Percentiles rank a stretch among this genome's conserved stretches.
These are phyloP conservation scores for Achaetomium macrosporum DNA, from an alignment of 2,329 filamentous ascomycete species.

Conservation along the genomic window DNA sequence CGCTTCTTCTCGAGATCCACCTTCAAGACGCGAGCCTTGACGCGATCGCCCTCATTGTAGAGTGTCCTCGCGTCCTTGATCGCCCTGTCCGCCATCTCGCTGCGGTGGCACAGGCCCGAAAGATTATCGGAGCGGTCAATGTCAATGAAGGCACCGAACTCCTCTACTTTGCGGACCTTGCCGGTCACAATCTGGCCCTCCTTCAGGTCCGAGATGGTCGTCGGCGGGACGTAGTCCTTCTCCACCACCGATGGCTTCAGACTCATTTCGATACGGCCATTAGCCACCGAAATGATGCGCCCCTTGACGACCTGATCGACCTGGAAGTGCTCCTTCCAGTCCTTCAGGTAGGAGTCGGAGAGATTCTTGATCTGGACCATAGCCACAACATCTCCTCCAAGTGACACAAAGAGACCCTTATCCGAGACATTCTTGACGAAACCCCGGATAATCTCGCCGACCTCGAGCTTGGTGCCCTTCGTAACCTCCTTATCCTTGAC, in stretches of 20 bases:
- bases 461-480: constrained; percentile 61
- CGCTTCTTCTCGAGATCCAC: constrained; percentile 69
- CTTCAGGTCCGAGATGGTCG: constrained; percentile 72
- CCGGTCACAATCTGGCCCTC: constrained; percentile 79
- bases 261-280: constrained; percentile 74
- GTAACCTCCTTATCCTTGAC: constrained; percentile 77
- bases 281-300: constrained; percentile 64
- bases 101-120: constrained; percentile 87
- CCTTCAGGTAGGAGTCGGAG: constrained; percentile 85
- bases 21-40: constrained; percentile 83
- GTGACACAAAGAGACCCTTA: constrained; percentile 78
- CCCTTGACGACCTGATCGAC: constrained; percentile 87
- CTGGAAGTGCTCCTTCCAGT: constrained; percentile 88
- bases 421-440: constrained; percentile 89
- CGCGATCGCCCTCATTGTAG: constrained; percentile 84
- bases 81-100: constrained; percentile 79
- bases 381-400: constrained; percentile 75
- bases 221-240: constrained; percentile 65
- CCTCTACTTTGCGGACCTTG: constrained; percentile 86
- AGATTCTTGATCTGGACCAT: constrained; percentile 83
- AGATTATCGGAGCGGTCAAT: constrained; percentile 83
- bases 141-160: constrained; percentile 91
- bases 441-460: constrained; percentile 77
- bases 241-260: constrained; percentile 82
- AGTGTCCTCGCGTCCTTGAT: constrained; percentile 83